phyloP scores from a whole-genome alignment of 495 filamentous ascomycete species.

The Darksidea phi region DNA sequence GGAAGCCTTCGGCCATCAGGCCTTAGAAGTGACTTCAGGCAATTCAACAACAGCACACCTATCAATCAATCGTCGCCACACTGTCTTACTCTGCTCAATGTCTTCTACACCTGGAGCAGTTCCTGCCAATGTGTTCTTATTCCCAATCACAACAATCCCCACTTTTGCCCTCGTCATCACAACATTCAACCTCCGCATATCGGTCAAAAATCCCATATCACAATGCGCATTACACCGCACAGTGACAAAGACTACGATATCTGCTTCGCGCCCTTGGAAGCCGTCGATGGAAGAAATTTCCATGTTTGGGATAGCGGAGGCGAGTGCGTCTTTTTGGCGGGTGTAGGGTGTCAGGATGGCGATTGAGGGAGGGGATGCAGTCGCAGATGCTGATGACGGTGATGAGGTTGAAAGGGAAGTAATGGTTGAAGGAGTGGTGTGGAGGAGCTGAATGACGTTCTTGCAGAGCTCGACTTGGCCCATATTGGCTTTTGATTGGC shows the following conservation, averaged over 20 bases:
- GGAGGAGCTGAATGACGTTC: conserved; percentile 43
- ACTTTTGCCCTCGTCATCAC: conserved; percentile 50
- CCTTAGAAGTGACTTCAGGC: too few species aligned
- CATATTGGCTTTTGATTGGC: conserved; percentile 50
- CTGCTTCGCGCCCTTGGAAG: conserved; percentile 56
- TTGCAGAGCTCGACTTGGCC: conserved; percentile 46
- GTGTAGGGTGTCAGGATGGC: conserved; percentile 52
- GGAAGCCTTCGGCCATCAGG: too few species aligned
- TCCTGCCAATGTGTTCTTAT: conserved; percentile 43
- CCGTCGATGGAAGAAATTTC: conserved; percentile 53
- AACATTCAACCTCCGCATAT: conserved; percentile 53
- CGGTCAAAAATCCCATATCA: conserved; percentile 54
- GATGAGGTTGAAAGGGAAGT: too few species aligned
- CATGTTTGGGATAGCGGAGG: conserved; percentile 36
- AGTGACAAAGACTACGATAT: conserved; percentile 54
- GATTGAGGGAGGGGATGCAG: neutral
- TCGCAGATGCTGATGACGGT: neutral
- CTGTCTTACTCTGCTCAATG: too few species aligned
- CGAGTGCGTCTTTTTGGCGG: conserved; percentile 46
- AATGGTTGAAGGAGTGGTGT: too few species aligned
- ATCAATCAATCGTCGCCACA: too few species aligned
- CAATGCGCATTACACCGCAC: conserved; percentile 49
- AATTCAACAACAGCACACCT: too few species aligned
- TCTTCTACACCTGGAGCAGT: conserved; percentile 12
- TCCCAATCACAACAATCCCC: conserved; percentile 51